Conservation (phyloP, 169 alveolate species). For the Babesia bovis region DNA sequence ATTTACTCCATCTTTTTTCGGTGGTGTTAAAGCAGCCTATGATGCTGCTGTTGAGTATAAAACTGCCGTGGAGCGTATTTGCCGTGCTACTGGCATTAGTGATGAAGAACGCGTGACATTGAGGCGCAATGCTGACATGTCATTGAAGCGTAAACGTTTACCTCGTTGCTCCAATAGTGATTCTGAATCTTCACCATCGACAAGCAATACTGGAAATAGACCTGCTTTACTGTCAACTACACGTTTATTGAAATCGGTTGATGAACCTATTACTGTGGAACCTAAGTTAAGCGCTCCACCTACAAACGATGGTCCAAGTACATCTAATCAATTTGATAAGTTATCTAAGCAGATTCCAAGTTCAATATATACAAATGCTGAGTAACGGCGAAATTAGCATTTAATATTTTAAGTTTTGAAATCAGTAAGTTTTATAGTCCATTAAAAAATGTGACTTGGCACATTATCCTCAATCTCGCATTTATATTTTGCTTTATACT, state of each 20-base stretch:
- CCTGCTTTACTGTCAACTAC: neutral
- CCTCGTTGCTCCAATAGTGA: neutral
- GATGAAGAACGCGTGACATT: neutral
- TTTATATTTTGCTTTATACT: neutral
- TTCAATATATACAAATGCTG: too few species aligned
- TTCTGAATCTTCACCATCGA: neutral
- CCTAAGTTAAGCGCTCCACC: neutral
- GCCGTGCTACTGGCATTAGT: constrained; percentile 19
- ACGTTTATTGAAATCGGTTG: neutral
- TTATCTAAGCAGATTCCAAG: too few species aligned
- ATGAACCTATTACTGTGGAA: neutral
- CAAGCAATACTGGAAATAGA: neutral
- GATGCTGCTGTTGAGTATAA: constrained; percentile 65
- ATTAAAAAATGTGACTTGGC: neutral
- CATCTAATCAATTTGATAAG: too few species aligned
- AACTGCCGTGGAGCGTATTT: constrained; percentile 44
- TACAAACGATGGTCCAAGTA: too few species aligned
- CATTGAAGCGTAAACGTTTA: constrained; percentile 20
- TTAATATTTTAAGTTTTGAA: neutral
- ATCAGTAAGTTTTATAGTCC: neutral
- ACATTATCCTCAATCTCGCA: neutral
- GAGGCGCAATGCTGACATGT: constrained; percentile 11
- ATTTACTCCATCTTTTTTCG: constrained; percentile 61
- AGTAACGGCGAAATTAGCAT: too few species aligned
- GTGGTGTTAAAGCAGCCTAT: constrained; percentile 66